Percentiles rank a stretch among this genome's conserved stretches.
Evolutionary conservation across 2,329 filamentous ascomycete species (phyloP).

Genomic region (Verticillium zaregamsianum): DNA sequence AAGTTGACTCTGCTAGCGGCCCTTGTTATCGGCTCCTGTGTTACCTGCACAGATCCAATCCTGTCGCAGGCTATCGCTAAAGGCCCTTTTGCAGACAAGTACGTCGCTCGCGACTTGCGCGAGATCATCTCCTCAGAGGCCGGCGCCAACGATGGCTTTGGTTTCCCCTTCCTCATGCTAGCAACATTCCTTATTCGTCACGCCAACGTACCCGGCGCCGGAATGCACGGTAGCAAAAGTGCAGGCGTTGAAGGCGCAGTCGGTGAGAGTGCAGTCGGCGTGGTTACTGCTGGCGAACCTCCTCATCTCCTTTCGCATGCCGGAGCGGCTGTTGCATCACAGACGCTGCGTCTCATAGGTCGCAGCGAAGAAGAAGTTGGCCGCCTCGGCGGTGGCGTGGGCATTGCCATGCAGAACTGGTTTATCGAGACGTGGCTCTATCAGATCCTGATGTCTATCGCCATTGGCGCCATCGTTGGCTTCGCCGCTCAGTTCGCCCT

Average conservation of each 20-base stretch:
- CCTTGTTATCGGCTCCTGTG: constrained; percentile 54
- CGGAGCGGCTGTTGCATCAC: neutral
- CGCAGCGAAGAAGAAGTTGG: constrained; percentile 31
- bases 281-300: constrained; percentile 26
- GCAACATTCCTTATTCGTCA: constrained; percentile 41
- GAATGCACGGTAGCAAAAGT: neutral
- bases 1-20: constrained; percentile 49
- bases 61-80: constrained; percentile 59
- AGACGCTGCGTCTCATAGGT: neutral
- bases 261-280: constrained; percentile 6
- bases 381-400: constrained; percentile 45
- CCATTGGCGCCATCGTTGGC: constrained; percentile 34
- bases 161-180: constrained; percentile 43
- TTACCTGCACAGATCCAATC: constrained; percentile 57
- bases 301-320: constrained; percentile 4
- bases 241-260: neutral
- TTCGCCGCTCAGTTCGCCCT: constrained; percentile 29
- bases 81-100: constrained; percentile 58
- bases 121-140: constrained; percentile 60
- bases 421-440: constrained; percentile 42
- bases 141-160: constrained; percentile 58
- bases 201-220: constrained; percentile 26
- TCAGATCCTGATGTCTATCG: constrained; percentile 36
- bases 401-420: constrained; percentile 40
- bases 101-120: constrained; percentile 49